phyloP scores from a whole-genome alignment of 441 rosid species.

The Populus hybrid region DNA sequence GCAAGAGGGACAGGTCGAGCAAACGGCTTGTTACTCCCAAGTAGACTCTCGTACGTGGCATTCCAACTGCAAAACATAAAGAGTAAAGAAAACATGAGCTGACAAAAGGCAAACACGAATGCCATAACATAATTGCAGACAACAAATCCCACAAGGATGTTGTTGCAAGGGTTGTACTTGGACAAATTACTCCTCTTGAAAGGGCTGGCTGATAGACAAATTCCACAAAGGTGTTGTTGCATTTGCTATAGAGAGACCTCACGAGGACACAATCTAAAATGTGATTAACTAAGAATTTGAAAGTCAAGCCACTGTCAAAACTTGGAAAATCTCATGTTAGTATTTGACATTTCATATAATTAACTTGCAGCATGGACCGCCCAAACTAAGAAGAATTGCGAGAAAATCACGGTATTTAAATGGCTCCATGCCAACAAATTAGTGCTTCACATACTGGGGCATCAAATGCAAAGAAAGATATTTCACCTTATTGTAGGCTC shows the following conservation, averaged over 20 bases:
- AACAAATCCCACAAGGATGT: too few species aligned
- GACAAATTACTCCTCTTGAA: background rate
- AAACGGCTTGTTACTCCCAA: constrained; percentile 55
- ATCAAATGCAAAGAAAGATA: too few species aligned
- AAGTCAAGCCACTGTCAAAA: background rate
- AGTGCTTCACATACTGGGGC: too few species aligned
- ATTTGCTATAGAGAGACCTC: background rate
- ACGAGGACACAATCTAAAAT: background rate
- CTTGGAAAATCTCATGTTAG: background rate
- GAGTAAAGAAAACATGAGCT: background rate
- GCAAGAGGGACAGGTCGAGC: constrained; percentile 54
- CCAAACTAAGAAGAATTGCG: background rate
- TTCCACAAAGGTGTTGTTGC: background rate
- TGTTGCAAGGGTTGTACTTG: too few species aligned
- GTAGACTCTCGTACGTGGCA: constrained; percentile 57
- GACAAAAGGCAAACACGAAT: background rate
- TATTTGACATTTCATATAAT: background rate
- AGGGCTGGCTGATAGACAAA: background rate
- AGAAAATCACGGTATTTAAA: background rate
- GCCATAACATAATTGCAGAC: background rate
- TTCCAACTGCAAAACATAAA: constrained; percentile 47
- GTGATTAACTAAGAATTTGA: background rate
- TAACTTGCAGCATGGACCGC: background rate
- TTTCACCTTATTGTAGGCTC: constrained; percentile 20
- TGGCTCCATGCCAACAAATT: background rate